Base-by-base conservation (phyloP, 139 green algal species). In the Volvox reticuliferus region DNA sequence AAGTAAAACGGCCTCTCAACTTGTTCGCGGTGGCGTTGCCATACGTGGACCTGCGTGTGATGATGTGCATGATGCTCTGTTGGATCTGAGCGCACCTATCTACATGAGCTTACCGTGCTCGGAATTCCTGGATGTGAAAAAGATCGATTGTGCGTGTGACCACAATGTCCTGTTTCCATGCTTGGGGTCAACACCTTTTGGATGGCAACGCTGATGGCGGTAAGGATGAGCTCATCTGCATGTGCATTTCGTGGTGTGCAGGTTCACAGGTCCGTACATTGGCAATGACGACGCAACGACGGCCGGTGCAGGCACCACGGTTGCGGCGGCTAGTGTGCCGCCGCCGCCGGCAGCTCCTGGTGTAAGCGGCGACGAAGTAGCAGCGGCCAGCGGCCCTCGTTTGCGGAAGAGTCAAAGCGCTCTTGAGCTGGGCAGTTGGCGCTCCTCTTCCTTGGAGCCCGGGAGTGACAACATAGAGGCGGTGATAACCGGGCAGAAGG, bases 401-500 rank as follows among this genome's bases (percentile, higher is more conserved):
- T 63, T 94, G 79, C 84, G 92, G 19, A 94, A 93, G 81, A 89
- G 81, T 75, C 86, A 92, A n/a, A 91, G 81, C 28, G 92, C 92
- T 2, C 67, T 94, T 19, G 92, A 94, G 86, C 87, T 94, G 75
- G 63, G 81, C 26, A 71, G 89, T 0, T 94, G 92, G 92, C 84
- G 86, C 30, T 79, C 71, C 21, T 20, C 71, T 1, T 79, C 71
- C 71, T 79, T 33, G 16, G 71, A 79, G 71, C 71, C 32, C 26
- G 21, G 26, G 71, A 21, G 5, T 30, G 71, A 79, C 71, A 32
- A 36, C 28, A 30, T 30, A 50, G 79, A 84, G n/a, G 35, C 19
- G 37, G 36, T 14, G 6, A 3, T 44, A 16, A 37, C 80, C 61
- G 55, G 77, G 2, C 73, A 91, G 75, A 79, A 84, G 78, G 78